Percentiles rank a stretch among this genome's conserved stretches.
These are phyloP conservation scores for Brasenia schreberi DNA, from an alignment of 164 flowering plant genomes.

Conservation along the genomic window DNA sequence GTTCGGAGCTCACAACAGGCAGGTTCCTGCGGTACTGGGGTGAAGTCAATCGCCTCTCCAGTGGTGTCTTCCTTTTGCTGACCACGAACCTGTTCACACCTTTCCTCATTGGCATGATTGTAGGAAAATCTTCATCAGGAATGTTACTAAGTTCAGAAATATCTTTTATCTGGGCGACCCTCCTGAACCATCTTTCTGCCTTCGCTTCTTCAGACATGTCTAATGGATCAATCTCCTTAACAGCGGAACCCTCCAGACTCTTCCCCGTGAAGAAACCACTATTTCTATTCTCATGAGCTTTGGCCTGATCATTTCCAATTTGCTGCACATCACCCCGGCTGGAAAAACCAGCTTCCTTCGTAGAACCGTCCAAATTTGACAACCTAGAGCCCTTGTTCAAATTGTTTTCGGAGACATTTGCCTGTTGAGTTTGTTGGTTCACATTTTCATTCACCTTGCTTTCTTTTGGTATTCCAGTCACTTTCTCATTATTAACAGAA, in stretches of 20 bases:
- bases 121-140: constrained; percentile 94
- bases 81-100: constrained; percentile 96
- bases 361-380: neutral
- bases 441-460: too few relatives aligned
- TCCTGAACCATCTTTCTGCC: constrained; percentile 87
- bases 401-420: neutral
- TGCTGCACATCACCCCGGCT: neutral
- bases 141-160: constrained; percentile 89
- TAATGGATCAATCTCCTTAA: constrained; percentile 71
- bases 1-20: constrained; percentile 60
- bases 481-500: neutral
- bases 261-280: constrained; percentile 27
- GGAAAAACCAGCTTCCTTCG: neutral
- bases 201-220: constrained; percentile 99
- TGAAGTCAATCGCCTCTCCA: constrained; percentile 85
- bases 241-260: constrained; percentile 91
- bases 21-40: constrained; percentile 75
- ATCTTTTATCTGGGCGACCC: constrained; percentile 92
- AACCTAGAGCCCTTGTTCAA: neutral
- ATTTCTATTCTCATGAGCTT: constrained; percentile 24
- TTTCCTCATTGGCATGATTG: constrained; percentile 97
- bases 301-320: constrained; percentile 7
- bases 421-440: neutral
- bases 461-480: neutral
- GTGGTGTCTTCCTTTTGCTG: constrained; percentile 93